A percentile compares a stretch with the other conserved stretches of the same genome.
Evolutionary conservation across 2,329 filamentous ascomycete genomes (phyloP).

Genomic region (Colletotrichum echinochloae): DNA sequence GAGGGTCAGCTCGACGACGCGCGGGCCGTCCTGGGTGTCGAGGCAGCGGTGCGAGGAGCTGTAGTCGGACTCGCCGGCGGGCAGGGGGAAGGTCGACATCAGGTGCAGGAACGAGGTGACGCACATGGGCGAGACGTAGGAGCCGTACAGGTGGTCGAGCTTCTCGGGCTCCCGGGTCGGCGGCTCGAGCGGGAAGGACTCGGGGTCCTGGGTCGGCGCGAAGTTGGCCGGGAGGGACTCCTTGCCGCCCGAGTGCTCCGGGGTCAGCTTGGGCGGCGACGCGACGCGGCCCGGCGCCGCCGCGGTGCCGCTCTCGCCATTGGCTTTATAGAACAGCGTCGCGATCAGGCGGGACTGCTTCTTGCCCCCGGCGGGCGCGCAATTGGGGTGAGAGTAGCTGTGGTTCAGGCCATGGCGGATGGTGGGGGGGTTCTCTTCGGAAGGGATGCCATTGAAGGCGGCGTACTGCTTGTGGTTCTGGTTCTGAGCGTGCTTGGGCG

Average conservation of each 20-base stretch:
- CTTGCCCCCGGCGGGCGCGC: constrained; percentile 63
- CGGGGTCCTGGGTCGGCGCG: constrained; percentile 68
- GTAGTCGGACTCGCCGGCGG: constrained; percentile 62
- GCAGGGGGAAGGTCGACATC: constrained; percentile 71
- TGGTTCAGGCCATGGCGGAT: constrained; percentile 74
- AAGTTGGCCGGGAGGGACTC: constrained; percentile 64
- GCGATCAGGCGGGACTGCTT: constrained; percentile 67
- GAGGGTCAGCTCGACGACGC: constrained; percentile 75
- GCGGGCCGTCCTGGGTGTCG: constrained; percentile 69
- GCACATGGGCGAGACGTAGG: constrained; percentile 73
- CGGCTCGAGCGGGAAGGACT: constrained; percentile 71
- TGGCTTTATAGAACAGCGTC: constrained; percentile 72
- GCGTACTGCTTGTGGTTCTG: constrained; percentile 52
- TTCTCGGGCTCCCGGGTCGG: constrained; percentile 67
- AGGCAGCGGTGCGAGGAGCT: constrained; percentile 74
- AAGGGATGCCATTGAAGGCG: constrained; percentile 71
- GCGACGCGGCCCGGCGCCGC: constrained; percentile 45
- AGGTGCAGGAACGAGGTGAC: constrained; percentile 75
- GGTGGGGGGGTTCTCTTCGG: constrained; percentile 67
- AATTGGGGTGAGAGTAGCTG: constrained; percentile 73
- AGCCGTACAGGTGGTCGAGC: constrained; percentile 74
- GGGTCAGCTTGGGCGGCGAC: constrained; percentile 50
- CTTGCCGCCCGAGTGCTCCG: constrained; percentile 51
- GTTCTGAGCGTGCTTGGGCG: constrained; percentile 43
- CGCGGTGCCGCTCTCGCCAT: constrained; percentile 41